Evolutionary conservation across 805 yeast species (phyloP), one percentile per base, ranked within the genome.

Genomic region (Debaryomyces castellii): DNA sequence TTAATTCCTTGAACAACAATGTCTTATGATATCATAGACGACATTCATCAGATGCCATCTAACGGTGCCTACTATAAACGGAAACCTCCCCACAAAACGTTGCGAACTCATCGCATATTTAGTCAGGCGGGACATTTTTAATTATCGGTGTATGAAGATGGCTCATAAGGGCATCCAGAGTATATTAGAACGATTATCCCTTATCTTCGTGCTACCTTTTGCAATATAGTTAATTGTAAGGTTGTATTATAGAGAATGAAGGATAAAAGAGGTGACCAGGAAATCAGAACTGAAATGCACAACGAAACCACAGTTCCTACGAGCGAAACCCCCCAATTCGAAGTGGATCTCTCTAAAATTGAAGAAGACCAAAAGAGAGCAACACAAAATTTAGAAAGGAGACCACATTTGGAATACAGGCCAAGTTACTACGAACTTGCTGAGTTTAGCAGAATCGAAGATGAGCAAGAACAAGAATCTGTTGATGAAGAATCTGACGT

Each of bases 311-410:
- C 34, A 5, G 17, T 30, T 30, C 34, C 34, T 16, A 14, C 20
- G 7, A 20, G 14, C 8, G 34, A 30, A 2, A 18, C 24, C 10
- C 38, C 38, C 20, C 38, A 18, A 11, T 18, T 11, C 10, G 38
- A 35, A 35, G n/a, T 35, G 2, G n/a, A 35, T 35, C 24, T 18
- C 17, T 4, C 38, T 9, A 9, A 20, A n/a, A 35, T 35, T 4
- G 24, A 35, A 18, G 16, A 18, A 20, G 34, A 9, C 5, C 34
- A 30, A 16, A 14, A 3, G 3, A 5, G 4, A 6, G 22, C 24
- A 5, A 11, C 24, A 22, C 49, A 36, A 25, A 41, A 23, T 23
- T 24, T 41, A 25, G 44, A 34, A 20, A 41, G 38, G 34, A 41
- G 44, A 12, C 44, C 44, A 7, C 17, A 25, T 24, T 41, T 41